These are phyloP conservation scores for Boletus rubropictus DNA, from an alignment of 768 basidiomycete genomes.

Conservation along the genomic window DNA sequence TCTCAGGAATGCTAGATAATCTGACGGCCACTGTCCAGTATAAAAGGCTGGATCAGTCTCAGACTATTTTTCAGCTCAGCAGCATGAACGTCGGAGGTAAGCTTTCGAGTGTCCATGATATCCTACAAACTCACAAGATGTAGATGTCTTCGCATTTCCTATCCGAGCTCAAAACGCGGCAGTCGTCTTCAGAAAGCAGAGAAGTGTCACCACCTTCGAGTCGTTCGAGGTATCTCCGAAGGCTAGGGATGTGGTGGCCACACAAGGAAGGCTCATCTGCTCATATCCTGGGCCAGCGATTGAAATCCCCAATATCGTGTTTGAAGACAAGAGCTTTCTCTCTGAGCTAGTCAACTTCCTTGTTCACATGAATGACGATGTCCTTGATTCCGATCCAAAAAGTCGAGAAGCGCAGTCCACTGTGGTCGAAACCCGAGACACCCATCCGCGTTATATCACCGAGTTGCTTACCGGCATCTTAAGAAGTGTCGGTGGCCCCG, in stretches of 20 bases:
- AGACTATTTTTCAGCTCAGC: slow-evolving; percentile 13
- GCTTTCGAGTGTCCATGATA: neutral
- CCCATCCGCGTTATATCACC: slow-evolving; percentile 45
- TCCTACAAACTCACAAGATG: neutral
- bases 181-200: slow-evolving; percentile 34
- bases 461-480: slow-evolving; percentile 44
- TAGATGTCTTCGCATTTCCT: slow-evolving; percentile 36
- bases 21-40: slow-evolving; percentile 7
- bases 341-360: slow-evolving; percentile 37
- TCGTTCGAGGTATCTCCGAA: slow-evolving; percentile 42
- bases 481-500: slow-evolving; percentile 32
- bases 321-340: slow-evolving; percentile 29
- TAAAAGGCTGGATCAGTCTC: slow-evolving; percentile 1
- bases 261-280: slow-evolving; percentile 41
- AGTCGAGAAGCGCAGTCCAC: slow-evolving; percentile 35
- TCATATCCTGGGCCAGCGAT: slow-evolving; percentile 44
- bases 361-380: neutral
- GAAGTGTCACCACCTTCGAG: slow-evolving; percentile 35
- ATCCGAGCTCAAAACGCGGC: slow-evolving; percentile 46
- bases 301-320: slow-evolving; percentile 26
- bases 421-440: slow-evolving; percentile 37
- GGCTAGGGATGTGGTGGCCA: slow-evolving; percentile 31
- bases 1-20: slow-evolving; percentile 30
- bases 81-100: slow-evolving; percentile 20
- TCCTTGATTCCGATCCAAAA: slow-evolving; percentile 15